Conservation (phyloP, 1,139 yeast species). For the Lipomyces yarrowii region DNA sequence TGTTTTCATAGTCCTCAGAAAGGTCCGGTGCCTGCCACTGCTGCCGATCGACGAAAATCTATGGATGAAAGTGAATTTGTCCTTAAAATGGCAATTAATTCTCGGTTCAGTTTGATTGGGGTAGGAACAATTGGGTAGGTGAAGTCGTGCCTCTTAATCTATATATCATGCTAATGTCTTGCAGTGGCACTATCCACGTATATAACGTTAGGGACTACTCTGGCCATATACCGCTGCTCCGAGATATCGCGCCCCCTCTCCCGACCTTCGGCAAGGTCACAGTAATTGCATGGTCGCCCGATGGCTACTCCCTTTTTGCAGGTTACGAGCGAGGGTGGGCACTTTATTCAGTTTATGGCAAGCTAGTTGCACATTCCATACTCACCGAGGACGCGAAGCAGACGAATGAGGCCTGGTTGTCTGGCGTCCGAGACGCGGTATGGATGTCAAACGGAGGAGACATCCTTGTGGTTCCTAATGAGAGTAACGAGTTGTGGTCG, state of each 20-base stretch:
- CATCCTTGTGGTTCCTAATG: slow-evolving; percentile 36
- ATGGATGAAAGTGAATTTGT: slow-evolving; percentile 35
- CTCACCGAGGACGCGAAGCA: slow-evolving; percentile 31
- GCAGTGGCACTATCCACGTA: slow-evolving; percentile 39
- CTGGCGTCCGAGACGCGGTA: slow-evolving; percentile 39
- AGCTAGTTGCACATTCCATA: slow-evolving; percentile 42
- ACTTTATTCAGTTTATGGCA: slow-evolving; percentile 45
- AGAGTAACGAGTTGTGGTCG: slow-evolving; percentile 31
- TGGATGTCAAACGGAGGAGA: slow-evolving; percentile 44
- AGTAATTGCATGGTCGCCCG: slow-evolving; percentile 42
- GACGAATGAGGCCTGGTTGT: slow-evolving; percentile 38
- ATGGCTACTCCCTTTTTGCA: slow-evolving; percentile 43
- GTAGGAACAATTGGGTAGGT: slow-evolving; percentile 39
- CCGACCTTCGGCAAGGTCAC: slow-evolving; percentile 40
- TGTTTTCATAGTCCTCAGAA: slow-evolving; percentile 34
- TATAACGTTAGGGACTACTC: slow-evolving; percentile 44
- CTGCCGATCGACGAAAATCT: slow-evolving; percentile 9
- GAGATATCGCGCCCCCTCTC: slow-evolving; percentile 39
- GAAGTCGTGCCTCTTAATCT: neutral
- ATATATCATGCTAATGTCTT: neutral
- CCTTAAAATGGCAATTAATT: slow-evolving; percentile 40
- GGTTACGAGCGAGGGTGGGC: slow-evolving; percentile 47
- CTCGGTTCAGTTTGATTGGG: slow-evolving; percentile 44
- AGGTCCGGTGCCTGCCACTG: neutral
- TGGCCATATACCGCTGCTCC: slow-evolving; percentile 39